phyloP scores from a whole-genome alignment of 768 basidiomycete genomes.

The Leucosporidium scottii region DNA sequence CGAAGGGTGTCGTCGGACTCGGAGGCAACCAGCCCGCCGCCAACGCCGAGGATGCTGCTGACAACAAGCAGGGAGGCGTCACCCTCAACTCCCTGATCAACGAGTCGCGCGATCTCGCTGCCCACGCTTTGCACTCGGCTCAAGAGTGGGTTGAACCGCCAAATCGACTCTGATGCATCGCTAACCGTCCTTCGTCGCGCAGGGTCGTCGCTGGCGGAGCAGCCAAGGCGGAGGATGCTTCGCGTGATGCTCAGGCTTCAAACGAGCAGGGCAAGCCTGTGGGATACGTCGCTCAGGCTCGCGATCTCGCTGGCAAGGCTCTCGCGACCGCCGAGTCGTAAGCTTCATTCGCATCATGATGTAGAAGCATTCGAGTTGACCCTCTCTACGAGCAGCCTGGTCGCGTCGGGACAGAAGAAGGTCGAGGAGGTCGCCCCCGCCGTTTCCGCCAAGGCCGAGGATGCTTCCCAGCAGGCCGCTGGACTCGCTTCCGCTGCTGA shows the following conservation, averaged over 20 bases:
- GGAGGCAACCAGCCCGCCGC: slow-evolving; percentile 20
- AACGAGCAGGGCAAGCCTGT: slow-evolving; percentile 9
- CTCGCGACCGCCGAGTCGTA: slow-evolving; percentile 14
- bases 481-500: neutral
- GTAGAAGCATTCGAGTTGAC: neutral
- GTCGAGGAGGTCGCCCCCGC: slow-evolving; percentile 11
- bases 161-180: too few relatives aligned
- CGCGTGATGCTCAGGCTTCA: slow-evolving; percentile 17
- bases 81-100: slow-evolving; percentile 21
- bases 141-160: slow-evolving; percentile 15
- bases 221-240: slow-evolving; percentile 26
- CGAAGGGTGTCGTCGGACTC: slow-evolving; percentile 9
- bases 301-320: slow-evolving; percentile 8
- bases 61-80: neutral
- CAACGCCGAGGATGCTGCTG: neutral
- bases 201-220: slow-evolving; percentile 11
- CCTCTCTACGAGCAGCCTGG: neutral
- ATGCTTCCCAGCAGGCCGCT: slow-evolving; percentile 1
- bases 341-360: neutral
- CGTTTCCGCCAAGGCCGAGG: slow-evolving; percentile 3
- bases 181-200: neutral
- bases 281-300: slow-evolving; percentile 28
- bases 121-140: slow-evolving; percentile 9
- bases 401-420: slow-evolving; percentile 24
- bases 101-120: slow-evolving; percentile 19